Percentiles rank a stretch among this genome's conserved stretches.
Evolutionary conservation across 192 early-diverging fungal species (phyloP).

Genomic region (Gryganskiella cystojenkinii): DNA sequence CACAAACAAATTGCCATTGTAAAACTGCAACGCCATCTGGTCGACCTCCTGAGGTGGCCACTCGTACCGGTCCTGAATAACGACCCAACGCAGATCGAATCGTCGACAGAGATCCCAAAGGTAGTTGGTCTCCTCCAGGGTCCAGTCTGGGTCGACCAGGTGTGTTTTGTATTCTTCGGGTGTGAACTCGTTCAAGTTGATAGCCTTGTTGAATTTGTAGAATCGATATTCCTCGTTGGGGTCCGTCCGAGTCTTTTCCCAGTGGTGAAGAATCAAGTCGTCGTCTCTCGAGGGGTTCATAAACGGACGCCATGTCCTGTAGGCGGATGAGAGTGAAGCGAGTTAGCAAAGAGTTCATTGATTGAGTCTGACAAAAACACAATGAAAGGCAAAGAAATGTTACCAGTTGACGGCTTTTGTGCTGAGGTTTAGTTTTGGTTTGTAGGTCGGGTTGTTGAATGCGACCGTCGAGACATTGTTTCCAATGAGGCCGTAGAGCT

Average conservation of each 20-base stretch:
- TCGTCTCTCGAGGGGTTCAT: conserved; percentile 83
- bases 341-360: not conserved
- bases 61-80: conserved; percentile 88
- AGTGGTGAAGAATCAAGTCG: conserved; percentile 78
- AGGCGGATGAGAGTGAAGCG: not conserved
- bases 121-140: conserved; percentile 87
- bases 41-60: conserved; percentile 54
- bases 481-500: conserved; percentile 74
- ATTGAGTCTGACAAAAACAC: not conserved
- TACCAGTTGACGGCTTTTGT: conserved; percentile 76
- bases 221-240: conserved; percentile 73
- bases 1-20: conserved; percentile 17
- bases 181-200: conserved; percentile 77
- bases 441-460: conserved; percentile 68
- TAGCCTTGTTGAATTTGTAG: conserved; percentile 79
- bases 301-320: conserved; percentile 75
- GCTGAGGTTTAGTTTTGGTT: conserved; percentile 78
- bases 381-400: not conserved
- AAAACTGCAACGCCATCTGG: conserved; percentile 30
- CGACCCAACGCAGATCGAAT: conserved; percentile 87
- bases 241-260: conserved; percentile 81
- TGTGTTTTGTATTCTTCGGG: conserved; percentile 88
- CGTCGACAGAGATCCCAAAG: conserved; percentile 75
- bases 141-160: conserved; percentile 82
- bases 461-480: conserved; percentile 72